Evolutionary conservation across 73 alveolate species (phyloP), one percentile per base, ranked within the genome.

Genomic region (Tetrahymena elliotti): DNA sequence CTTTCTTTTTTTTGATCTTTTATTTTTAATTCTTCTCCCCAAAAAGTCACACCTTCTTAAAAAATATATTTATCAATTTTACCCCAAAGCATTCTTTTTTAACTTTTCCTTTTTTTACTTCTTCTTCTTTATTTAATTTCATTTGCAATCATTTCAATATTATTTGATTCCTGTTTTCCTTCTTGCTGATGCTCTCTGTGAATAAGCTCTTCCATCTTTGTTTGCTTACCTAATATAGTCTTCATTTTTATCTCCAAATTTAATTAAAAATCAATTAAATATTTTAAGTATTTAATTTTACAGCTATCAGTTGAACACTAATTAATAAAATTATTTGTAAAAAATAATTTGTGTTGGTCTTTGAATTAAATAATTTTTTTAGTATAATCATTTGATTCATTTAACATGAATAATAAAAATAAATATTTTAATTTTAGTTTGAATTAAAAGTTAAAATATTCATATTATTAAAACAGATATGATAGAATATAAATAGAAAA

Each of bases 81-180:
- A 68, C 88, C 88, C 88, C 88, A 68, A 68, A 68, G 88, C 88
- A 68, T 68, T 68, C 88, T 68, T 68, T 68, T 68, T 68, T 68
- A 36, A 68, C 88, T 68, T 68, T 68, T 68, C 88, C 88, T 68
- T 68, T 68, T 68, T 68, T 68, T 68, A 24, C 88, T 68, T 68
- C 88, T 68, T 68, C 88, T 68, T 68, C 88, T 68, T 68, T 9
- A 35, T 68, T 68, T 68, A 68, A 68, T 68, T 68, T 68, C 88
- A n/a, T 68, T 27, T 68, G 88, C 88, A 68, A n/a, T 68, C 88
- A 27, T 68, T 18, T 68, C 88, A 31, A 27, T 68, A 68, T 68
- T 68, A 68, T 68, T 68, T 68, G 88, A 68, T 27, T 68, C 88
- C 20, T 68, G 16, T 68, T 68, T 31, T 68, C 88, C 88, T 68